phyloP scores from a whole-genome alignment of 2,329 filamentous ascomycete genomes.

The Ciborinia camelliae region DNA sequence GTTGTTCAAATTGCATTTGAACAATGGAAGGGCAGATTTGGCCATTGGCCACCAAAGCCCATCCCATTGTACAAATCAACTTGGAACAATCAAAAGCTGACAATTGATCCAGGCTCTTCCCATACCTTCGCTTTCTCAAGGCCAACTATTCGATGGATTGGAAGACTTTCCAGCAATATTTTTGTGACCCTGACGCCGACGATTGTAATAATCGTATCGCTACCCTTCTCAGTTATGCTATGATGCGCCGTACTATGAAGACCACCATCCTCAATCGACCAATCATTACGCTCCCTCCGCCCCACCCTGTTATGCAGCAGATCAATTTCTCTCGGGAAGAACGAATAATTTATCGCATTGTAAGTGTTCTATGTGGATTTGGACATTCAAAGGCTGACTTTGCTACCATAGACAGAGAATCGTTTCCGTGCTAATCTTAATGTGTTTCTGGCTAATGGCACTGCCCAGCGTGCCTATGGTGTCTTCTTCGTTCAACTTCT shows the following conservation, averaged over 20 bases:
- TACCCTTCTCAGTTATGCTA: slow-evolving; percentile 40
- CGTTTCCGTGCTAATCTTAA: slow-evolving; percentile 35
- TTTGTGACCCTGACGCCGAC: slow-evolving; percentile 31
- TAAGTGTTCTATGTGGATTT: slow-evolving; percentile 41
- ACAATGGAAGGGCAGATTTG: background rate
- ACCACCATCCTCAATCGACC: slow-evolving; percentile 51
- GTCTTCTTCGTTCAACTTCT: slow-evolving; percentile 36
- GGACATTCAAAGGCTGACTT: slow-evolving; percentile 18
- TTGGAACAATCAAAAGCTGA: slow-evolving; percentile 14
- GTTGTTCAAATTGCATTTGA: background rate
- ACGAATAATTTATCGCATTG: slow-evolving; percentile 50
- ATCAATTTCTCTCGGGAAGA: slow-evolving; percentile 52
- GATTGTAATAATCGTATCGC: slow-evolving; percentile 28
- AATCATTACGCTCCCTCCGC: slow-evolving; percentile 51
- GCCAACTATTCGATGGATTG: slow-evolving; percentile 33
- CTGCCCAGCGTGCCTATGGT: slow-evolving; percentile 27
- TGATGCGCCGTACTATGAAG: slow-evolving; percentile 54
- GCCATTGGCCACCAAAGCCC: background rate
- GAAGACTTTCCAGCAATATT: slow-evolving; percentile 33
- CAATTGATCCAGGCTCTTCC: slow-evolving; percentile 30
- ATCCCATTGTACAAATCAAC: background rate
- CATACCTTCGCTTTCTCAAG: slow-evolving; percentile 37
- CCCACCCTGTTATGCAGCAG: slow-evolving; percentile 42
- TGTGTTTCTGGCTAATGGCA: slow-evolving; percentile 26
- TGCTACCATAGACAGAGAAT: slow-evolving; percentile 39